Evolutionary conservation across 306 rosid species (phyloP), one percentile per base, ranked within the genome.

Genomic region (Rosa rugosa): DNA sequence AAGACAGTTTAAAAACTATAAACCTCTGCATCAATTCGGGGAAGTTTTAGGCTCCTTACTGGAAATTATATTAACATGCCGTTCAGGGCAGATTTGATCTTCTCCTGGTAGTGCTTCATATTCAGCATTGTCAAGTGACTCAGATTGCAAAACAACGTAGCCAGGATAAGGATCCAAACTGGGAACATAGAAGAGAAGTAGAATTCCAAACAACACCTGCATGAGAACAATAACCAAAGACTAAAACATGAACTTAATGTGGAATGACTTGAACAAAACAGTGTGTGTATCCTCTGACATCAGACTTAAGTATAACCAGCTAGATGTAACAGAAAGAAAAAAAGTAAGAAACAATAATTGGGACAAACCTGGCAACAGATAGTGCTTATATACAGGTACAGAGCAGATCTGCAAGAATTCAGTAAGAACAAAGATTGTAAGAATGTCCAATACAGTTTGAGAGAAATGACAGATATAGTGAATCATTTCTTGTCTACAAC

Each of bases 41-140:
- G 22, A 50, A 51, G 63, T 65, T 80, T 31, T 13, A 74, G 56
- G 56, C 70, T 60, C 83, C 97, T 84, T 78, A 94, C 98, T 90
- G 47, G 98, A 91, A 75, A 88, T 80, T 47, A 91, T 3, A 79
- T 62, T 86, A 53, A 71, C 90, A 38, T 69, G 81, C 79, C 88
- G 85, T 83, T 94, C 98, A 4, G 97, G 98, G 86, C 49, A 94
- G 75, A 89, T 89, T 82, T 89, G 82, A 59, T 86, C 94, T 80
- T 83, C 92, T 56, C 87, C 94, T 59, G 85, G 79, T 79, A 91
- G 85, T 72, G 83, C 89, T 83, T 89, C 94, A 71, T 91, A 91
- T 78, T 86, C 97, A 49, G 76, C 83, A 78, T 89, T 81, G 78
- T 86, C 85, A 68, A 83, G 88, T 80, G 80, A 8, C 49, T 87